Base-by-base conservation (phyloP, 2,329 filamentous ascomycete genomes). In the Paecilomyces dactylethromorphus region DNA sequence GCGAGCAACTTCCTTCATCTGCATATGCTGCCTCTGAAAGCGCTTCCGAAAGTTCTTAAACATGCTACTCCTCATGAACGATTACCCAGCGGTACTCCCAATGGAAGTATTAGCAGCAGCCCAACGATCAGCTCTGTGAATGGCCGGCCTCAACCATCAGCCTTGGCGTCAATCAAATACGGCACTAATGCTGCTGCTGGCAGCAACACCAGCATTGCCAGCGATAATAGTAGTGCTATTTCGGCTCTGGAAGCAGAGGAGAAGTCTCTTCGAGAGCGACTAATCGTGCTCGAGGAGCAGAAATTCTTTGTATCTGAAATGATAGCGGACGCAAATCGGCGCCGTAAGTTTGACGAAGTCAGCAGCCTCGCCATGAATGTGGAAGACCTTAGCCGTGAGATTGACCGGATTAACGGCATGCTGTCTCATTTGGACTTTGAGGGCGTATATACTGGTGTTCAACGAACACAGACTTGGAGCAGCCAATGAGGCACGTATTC, bases 201-300 rank as follows among this genome's bases (percentile, higher is more conserved):
- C 33, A 82, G 79, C 59, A 77, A 72, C 49, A 76, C 81, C 56
- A 85, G 83, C 63, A 69, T 84, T 54, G 74, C 80, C 55, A 81
- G 81, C 56, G 72, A 78, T 56, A 82, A 82, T 64, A 82, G 82
- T 59, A 83, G 81, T 61, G 80, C 80, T 13, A 77, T 89, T 13
- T 87, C 85, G 0, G 84, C 84, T 2, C 77, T 96, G 3, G 92
- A 96, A 73, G 84, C 83, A 0, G 91, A 96, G 70, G 92, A 96
- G 72, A 93, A 91, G 70, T 85, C 90, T 21, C 77, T 95, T 1
- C 84, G 89, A 15, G 92, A 96, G 68, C 81, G 86, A 3, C 78
- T 96, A 12, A 89, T 94, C 31, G 87, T 97, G 6, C 81, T 97
- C 0, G 91, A 96, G 72, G 92, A 97, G 75, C 92, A 97, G 72